Evolutionary conservation across 495 filamentous ascomycete species (phyloP), one percentile per base, ranked within the genome.

Genomic region (Talaromyces liani): DNA sequence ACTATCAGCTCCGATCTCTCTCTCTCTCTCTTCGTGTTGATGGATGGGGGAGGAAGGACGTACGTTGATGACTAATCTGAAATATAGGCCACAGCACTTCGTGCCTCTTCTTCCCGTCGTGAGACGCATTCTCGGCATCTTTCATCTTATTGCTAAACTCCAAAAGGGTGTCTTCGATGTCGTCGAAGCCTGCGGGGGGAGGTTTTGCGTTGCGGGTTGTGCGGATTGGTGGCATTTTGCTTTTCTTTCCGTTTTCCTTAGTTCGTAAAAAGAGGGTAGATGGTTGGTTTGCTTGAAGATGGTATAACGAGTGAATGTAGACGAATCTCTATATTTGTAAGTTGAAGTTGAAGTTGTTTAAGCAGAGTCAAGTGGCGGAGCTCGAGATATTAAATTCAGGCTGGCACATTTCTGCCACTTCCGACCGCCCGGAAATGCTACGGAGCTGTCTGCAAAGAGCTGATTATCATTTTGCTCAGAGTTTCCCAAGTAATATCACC

Each of bases 121-220:
- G 85, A 18, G 86, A 80, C 18, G 82, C 84, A 66, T 93, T 92
- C 73, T 96, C 91, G 58, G 93, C 94, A 76, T 98, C 94, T 74
- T 97, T 97, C 94, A 98, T 97, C 79, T 96, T 96, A 80, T 97
- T 97, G 75, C 81, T 81, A 77, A 98, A 98, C 67, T 97, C 90
- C 24, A 98, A 85, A 29, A 98, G 87, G 64, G 93, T 96, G 74
- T 97, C 93, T 76, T 98, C 92, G 71, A 98, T 90, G 72, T 98
- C 94, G 65, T 90, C 88, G 83, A 98, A 99, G 71, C 94, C 94
- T 18, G 89, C 92, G 45, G 94, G 94, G 47, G 94, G 94, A 64
- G 94, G 85, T 80, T 97, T 98, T 72, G 89, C 87, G 74, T 87
- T 89, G 65, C 87, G 86, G 47, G 86, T 80, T 36, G 78, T 83